Percentiles rank a stretch among this genome's conserved stretches.
Evolutionary conservation across 495 filamentous ascomycete genomes (phyloP).

Genomic region (Hyphodiscus hymeniophilus): DNA sequence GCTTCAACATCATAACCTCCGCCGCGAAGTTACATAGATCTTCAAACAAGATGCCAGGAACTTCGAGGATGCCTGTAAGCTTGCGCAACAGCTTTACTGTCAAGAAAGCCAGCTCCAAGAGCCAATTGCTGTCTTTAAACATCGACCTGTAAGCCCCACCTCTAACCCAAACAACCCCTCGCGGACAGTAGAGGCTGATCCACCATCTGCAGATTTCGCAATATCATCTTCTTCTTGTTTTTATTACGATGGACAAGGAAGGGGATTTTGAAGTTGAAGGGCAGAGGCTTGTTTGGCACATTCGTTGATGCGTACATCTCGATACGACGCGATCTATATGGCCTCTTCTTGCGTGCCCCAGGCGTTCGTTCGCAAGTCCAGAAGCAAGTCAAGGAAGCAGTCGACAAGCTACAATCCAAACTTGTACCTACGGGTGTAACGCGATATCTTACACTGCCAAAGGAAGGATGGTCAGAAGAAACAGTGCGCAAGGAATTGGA

Average conservation of each 20-base stretch:
- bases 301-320: conserved; percentile 61
- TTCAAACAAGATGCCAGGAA: conserved; percentile 45
- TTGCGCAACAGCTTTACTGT: conserved; percentile 54
- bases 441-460: conserved; percentile 69
- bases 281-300: conserved; percentile 79
- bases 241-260: conserved; percentile 79
- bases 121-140: conserved; percentile 57
- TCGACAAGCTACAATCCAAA: conserved; percentile 71
- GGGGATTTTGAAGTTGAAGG: conserved; percentile 72
- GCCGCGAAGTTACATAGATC: not conserved
- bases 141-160: conserved; percentile 62
- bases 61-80: conserved; percentile 59
- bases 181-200: not conserved
- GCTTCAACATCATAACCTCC: not conserved
- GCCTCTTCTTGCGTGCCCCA: conserved; percentile 75
- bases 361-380: conserved; percentile 77
- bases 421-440: conserved; percentile 65
- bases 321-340: conserved; percentile 65
- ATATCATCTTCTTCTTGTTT: conserved; percentile 86
- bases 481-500: conserved; percentile 73
- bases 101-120: conserved; percentile 42
- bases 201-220: conserved; percentile 54
- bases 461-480: conserved; percentile 77
- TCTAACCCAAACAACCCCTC: not conserved
- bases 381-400: conserved; percentile 67